Percentiles rank a stretch among this genome's conserved stretches.
Conservation (phyloP, 345 rosid genomes). For the Corymbia maculata region DNA sequence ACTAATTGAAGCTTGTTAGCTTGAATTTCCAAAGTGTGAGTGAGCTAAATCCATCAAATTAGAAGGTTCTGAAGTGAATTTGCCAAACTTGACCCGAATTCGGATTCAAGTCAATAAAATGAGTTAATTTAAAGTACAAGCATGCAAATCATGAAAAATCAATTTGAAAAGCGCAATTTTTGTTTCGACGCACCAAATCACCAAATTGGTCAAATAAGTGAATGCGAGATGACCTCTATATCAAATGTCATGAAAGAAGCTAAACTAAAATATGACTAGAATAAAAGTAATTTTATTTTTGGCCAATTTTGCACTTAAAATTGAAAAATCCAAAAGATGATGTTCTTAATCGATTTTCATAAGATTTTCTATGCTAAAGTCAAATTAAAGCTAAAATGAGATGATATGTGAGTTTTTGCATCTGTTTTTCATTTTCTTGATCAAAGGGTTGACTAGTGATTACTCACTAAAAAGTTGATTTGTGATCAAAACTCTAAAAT, state of each 20-base stretch:
- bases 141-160: background rate
- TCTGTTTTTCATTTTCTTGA: too few relatives aligned
- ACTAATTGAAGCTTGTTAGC: background rate
- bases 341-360: too few relatives aligned
- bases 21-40: background rate
- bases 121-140: background rate
- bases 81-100: background rate
- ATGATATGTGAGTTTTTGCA: too few relatives aligned
- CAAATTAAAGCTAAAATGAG: background rate
- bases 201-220: background rate
- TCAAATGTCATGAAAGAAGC: background rate
- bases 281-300: background rate
- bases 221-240: background rate
- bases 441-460: background rate
- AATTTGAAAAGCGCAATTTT: background rate
- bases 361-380: background rate
- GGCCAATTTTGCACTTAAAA: fast-evolving
- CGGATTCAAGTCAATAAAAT: too few relatives aligned
- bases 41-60: background rate
- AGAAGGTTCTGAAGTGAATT: background rate
- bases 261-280: background rate
- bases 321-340: background rate
- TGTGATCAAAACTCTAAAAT: too few relatives aligned
- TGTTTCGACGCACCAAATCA: background rate
- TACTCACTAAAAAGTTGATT: too few relatives aligned